Percentiles rank a stretch among this genome's conserved stretches.
Conservation (phyloP, 768 basidiomycete genomes). For the Lactarius hatsudake region DNA sequence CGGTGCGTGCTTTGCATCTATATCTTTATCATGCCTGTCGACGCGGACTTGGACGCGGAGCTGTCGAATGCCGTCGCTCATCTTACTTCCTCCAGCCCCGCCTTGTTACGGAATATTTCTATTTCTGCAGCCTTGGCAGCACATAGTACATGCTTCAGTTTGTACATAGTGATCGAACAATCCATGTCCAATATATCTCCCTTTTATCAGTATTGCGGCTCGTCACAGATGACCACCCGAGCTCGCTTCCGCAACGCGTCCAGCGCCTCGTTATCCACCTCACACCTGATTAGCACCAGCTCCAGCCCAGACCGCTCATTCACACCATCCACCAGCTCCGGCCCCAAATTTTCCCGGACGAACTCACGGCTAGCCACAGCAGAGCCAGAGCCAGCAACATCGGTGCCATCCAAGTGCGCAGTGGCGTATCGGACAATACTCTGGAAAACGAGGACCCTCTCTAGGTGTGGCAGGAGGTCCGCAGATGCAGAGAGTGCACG, state of each 20-base stretch:
- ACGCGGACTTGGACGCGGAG: no score
- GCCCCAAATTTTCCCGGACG: background rate
- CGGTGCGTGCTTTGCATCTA: no score
- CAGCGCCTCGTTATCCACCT: conserved; percentile 3
- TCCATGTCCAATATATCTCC: no score
- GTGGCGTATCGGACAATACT: background rate
- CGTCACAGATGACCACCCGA: background rate
- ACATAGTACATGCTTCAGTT: no score
- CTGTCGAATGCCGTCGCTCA: no score
- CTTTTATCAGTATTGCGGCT: no score
- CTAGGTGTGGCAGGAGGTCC: conserved; percentile 8
- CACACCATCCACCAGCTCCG: conserved; percentile 5
- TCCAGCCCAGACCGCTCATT: conserved; percentile 4
- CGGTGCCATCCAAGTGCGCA: no score
- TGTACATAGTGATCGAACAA: no score
- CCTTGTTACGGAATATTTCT: no score
- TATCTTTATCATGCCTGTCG: no score
- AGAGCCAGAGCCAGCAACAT: background rate
- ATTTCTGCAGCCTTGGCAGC: no score
- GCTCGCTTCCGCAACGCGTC: conserved; percentile 1
- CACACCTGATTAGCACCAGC: conserved; percentile 8
- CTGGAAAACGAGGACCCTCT: conserved; percentile 2
- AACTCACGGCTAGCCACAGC: background rate
- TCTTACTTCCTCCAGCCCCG: no score
- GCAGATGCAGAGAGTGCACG: background rate